Base-by-base conservation (phyloP, 208 protist species). In the Leishmania arabica region DNA sequence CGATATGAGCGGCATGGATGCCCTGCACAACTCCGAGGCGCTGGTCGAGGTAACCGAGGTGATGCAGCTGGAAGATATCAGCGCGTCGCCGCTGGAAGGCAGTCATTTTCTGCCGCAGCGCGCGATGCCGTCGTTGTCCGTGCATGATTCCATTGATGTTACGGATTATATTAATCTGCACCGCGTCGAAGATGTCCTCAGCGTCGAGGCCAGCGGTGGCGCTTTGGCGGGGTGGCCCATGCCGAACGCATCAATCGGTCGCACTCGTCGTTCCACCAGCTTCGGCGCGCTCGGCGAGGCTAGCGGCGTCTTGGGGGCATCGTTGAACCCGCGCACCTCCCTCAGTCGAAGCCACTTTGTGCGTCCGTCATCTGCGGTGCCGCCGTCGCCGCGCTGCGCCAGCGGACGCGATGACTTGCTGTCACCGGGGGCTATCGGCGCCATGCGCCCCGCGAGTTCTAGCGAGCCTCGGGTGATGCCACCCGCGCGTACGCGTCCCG, bases 271-370 rank as follows among this genome's bases (percentile, higher is more conserved):
- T 13, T 79, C 80, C 37, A 80, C 64, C 42, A 86, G 73, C 66
- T 15, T 82, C 5, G 77, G 72, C 42, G 80, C 71, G 17, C 72
- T 77, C 17, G 86, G 81, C 37, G 86, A 89, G 56, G 84, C 79
- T 64, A 83, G 79, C 42, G 74, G 65, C 34, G 70, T 81, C 60
- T 80, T 83, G n/a, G 62, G 81, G 54, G 80, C 21, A n/a, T 65
- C 82, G 19, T 47, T 81, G 15, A 37, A 68, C 62, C 64, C 54
- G 3, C 90, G 90, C 65, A 69, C 68, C 34, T 91, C 84, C 19
- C 75, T 93, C 56, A 91, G 80, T 73, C 87, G 90, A 84, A 90
- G 79, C 51, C 84, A 89, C 72, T 73, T 93, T 34, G 82, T 86
- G 17, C 86, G 86, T 6, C 86, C 89, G 11, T 68, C 79, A n/a